phyloP scores from a whole-genome alignment of 164 flowering plant genomes.

The Berberis vulgaris region DNA sequence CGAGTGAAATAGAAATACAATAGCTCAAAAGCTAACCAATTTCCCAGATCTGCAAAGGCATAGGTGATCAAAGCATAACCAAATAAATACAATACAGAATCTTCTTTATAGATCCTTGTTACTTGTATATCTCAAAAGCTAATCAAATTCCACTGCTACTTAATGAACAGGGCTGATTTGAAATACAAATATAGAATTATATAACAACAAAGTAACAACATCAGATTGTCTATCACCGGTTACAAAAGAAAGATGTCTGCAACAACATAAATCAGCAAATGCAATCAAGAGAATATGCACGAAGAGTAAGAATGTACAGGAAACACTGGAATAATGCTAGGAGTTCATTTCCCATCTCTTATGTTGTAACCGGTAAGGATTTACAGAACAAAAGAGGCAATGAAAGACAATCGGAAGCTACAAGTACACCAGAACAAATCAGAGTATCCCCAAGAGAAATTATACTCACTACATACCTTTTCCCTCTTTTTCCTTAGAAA shows the following conservation, averaged over 20 bases:
- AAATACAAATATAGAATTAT: too few relatives aligned
- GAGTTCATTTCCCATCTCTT: neutral
- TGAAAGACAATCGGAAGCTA: neutral
- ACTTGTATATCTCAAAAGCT: too few relatives aligned
- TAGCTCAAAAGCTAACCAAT: too few relatives aligned
- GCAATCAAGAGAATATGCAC: neutral
- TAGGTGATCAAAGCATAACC: too few relatives aligned
- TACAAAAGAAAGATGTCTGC: neutral
- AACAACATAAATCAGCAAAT: neutral
- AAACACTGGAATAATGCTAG: neutral
- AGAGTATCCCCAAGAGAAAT: neutral
- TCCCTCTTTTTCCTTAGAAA: constrained; percentile 19
- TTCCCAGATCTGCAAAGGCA: too few relatives aligned
- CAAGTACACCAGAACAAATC: neutral
- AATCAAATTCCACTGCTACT: too few relatives aligned
- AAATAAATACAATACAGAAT: too few relatives aligned
- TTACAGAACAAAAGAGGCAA: neutral
- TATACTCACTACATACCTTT: constrained; percentile 35
- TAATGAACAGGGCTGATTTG: neutral
- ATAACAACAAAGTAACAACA: neutral
- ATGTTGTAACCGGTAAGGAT: neutral
- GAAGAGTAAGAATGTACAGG: neutral
- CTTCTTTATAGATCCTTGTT: too few relatives aligned
- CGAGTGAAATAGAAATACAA: too few relatives aligned
- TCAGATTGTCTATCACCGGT: neutral